phyloP scores from a whole-genome alignment of 1,139 yeast genomes.

The Pichia sp. region DNA sequence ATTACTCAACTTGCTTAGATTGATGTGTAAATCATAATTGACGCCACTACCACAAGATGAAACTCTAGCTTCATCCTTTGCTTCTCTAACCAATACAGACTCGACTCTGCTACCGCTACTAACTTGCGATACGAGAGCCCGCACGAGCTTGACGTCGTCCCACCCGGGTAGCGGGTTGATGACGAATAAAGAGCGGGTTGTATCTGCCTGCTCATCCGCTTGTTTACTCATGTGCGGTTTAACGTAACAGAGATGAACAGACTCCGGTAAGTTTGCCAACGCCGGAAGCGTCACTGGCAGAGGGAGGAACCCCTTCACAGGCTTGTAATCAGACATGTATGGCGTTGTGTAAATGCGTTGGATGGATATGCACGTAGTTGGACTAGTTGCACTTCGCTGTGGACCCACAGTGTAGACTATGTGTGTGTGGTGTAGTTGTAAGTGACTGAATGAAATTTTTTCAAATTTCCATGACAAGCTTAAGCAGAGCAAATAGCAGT shows the following conservation, averaged over 20 bases:
- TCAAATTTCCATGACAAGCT: too few relatives aligned
- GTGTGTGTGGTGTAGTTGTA: too few relatives aligned
- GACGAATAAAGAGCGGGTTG: constrained; percentile 51
- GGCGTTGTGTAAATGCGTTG: too few relatives aligned
- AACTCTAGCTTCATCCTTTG: constrained; percentile 6
- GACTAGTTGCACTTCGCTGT: too few relatives aligned
- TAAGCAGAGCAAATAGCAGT: too few relatives aligned
- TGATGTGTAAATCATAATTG: constrained; percentile 45
- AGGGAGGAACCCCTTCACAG: constrained; percentile 49
- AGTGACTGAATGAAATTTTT: too few relatives aligned
- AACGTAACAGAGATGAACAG: constrained; percentile 46
- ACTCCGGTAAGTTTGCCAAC: constrained; percentile 13
- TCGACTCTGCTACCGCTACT: constrained; percentile 37
- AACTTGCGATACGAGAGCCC: constrained; percentile 50
- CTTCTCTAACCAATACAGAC: constrained; percentile 8
- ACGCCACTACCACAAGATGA: constrained; percentile 10
- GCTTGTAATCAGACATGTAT: background rate
- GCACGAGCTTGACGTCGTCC: constrained; percentile 39
- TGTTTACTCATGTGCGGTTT: constrained; percentile 50
- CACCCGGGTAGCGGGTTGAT: constrained; percentile 67
- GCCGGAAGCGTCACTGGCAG: constrained; percentile 39
- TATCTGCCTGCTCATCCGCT: constrained; percentile 21
- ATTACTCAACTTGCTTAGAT: constrained; percentile 53
- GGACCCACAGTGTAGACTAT: too few relatives aligned
- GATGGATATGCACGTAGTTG: too few relatives aligned